Evolutionary conservation across 768 basidiomycete genomes (phyloP).

Genomic region (Coprinellus micaceus): DNA sequence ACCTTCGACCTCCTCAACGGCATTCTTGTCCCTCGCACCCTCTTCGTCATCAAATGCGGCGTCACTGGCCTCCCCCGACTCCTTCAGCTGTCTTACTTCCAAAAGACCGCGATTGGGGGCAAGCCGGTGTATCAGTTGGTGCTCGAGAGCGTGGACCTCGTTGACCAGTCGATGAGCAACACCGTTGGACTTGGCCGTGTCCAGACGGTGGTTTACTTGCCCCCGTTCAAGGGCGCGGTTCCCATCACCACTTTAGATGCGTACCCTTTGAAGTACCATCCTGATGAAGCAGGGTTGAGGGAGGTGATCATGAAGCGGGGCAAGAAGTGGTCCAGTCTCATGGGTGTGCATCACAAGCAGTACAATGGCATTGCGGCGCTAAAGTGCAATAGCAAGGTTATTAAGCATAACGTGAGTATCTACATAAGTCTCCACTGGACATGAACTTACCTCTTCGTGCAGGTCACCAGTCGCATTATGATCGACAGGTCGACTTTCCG

Average conservation of each 20-base stretch:
- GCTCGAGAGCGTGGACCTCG: conserved; percentile 50
- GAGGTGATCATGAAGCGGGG: conserved; percentile 44
- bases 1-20: conserved; percentile 53
- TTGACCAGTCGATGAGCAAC: conserved; percentile 35
- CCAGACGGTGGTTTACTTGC: conserved; percentile 37
- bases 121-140: conserved; percentile 40
- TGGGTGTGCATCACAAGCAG: conserved; percentile 53
- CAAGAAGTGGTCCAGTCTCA: conserved; percentile 51
- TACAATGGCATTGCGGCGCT: conserved; percentile 51
- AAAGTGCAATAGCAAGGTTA: conserved; percentile 29
- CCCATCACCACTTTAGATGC: conserved; percentile 48
- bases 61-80: conserved; percentile 51
- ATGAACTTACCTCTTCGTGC: conserved; percentile 1
- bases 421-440: conserved; percentile 9
- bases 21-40: conserved; percentile 50
- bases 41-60: conserved; percentile 50
- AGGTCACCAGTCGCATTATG: conserved; percentile 60
- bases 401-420: conserved; percentile 48
- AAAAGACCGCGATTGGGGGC: conserved; percentile 31
- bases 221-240: conserved; percentile 44
- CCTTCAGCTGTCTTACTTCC: conserved; percentile 42
- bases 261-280: conserved; percentile 52
- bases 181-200: conserved; percentile 39
- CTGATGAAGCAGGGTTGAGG: conserved; percentile 39
- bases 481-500: conserved; percentile 57